phyloP scores from a whole-genome alignment of 2,329 filamentous ascomycete species.

The Penicillium sp. region DNA sequence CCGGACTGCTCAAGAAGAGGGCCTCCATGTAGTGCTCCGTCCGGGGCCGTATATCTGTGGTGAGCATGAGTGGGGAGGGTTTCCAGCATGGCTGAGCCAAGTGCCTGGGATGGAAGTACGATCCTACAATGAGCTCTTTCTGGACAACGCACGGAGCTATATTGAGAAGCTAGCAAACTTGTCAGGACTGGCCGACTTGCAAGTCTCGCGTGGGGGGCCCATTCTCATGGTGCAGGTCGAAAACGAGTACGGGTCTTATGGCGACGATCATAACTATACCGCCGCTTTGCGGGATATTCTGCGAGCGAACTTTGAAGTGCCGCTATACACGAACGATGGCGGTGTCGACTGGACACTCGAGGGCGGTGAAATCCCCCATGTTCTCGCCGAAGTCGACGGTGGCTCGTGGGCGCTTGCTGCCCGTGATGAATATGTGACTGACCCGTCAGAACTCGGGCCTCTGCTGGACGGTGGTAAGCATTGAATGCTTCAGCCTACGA shows the following conservation, averaged over 20 bases:
- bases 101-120: constrained; percentile 42
- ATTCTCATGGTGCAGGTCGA: constrained; percentile 52
- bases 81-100: constrained; percentile 45
- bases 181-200: constrained; percentile 32
- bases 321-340: constrained; percentile 51
- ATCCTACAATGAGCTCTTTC: constrained; percentile 39
- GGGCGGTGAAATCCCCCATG: constrained; percentile 42
- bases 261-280: constrained; percentile 45
- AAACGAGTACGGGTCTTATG: constrained; percentile 52
- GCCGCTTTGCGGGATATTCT: constrained; percentile 41
- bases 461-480: not conserved
- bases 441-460: constrained; percentile 17
- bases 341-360: constrained; percentile 38
- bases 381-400: constrained; percentile 47
- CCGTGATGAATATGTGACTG: constrained; percentile 43
- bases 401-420: constrained; percentile 41
- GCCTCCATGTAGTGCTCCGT: constrained; percentile 44
- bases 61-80: constrained; percentile 49
- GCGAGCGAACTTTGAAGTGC: constrained; percentile 39
- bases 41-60: constrained; percentile 50
- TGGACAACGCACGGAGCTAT: constrained; percentile 37
- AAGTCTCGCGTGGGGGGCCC: constrained; percentile 43
- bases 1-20: constrained; percentile 45
- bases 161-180: constrained; percentile 29
- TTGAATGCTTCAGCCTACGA: not conserved